Evolutionary conservation across 2,329 filamentous ascomycete species (phyloP), one percentile per base, ranked within the genome.

Genomic region (Sporothrix curviconia): DNA sequence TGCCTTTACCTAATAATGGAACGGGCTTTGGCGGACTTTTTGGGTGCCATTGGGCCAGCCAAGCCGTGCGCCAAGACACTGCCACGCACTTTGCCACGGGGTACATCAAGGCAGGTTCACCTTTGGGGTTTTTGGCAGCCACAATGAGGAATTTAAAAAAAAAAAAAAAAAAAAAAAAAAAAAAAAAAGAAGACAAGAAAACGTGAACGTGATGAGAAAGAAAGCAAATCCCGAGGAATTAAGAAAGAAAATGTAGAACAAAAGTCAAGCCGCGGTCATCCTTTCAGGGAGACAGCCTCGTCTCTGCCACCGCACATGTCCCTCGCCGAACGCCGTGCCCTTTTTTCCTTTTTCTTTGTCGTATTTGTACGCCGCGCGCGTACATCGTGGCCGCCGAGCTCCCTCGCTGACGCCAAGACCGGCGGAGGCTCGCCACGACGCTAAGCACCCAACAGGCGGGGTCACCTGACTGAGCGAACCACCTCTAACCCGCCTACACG

Each of bases 381-480:
- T 30, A 9, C 47, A 37, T 50, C 47, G 47, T 7, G 12, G 14
- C n/a, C n/a, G n/a, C n/a, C n/a, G n/a, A n/a, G n/a, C n/a, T n/a
- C n/a, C n/a, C n/a, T n/a, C n/a, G n/a, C n/a, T n/a, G n/a, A n/a
- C 47, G 47, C 47, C 47, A 50, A 50, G 32, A 3, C 7, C 7
- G 5, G 32, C 47, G 32, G 6, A 50, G 47, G n/a, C 17, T 50
- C 19, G 47, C 47, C 47, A 50, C 47, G 47, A 34, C 46, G 46
- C 47, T 50, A 50, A 25, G n/a, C 14, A 17, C 12, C 3, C 32
- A 19, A 37, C 32, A n/a, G 47, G 30, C 32, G 19, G 32, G 37
- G 47, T 50, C 47, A 50, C 47, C 47, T 50, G 47, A 50, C 47
- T 37, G 47, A n/a, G 24, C 36, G 17, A n/a, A 24, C 8, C n/a